Base-by-base conservation (phyloP, 1,284 basidiomycete species). In the Flammula alnicola region DNA sequence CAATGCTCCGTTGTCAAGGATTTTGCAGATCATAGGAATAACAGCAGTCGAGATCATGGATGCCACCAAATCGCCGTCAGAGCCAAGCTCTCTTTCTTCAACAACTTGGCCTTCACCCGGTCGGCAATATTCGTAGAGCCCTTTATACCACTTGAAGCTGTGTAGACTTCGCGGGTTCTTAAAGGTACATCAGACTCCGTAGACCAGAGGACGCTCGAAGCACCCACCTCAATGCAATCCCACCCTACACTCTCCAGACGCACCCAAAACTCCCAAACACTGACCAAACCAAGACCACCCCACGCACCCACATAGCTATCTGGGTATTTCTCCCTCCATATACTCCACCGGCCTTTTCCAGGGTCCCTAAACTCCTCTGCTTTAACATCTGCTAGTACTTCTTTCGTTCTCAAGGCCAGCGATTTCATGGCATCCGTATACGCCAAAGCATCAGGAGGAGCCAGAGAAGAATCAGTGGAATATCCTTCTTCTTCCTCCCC, bases 181-280 rank as follows among this genome's bases (percentile, higher is more conserved):
- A 55, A 48, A 7, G 19, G 44, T 55, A 17, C 41, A 10, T 30
- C 17, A 35, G 25, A 29, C 11, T 32, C 5, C 20, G 39, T 40
- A n/a, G n/a, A 30, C 11, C 48, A 40, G 37, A 8, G 44, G 11
- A 40, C 5, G n/a, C 1, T 5, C 50, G 33, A 26, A 27, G 19
- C n/a, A 72, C 80, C 58, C 62, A 91, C 92, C 71, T 88, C 81
- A 23, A 95, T 76, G 32, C 91, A 91, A 65, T 94, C 86, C 94
- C 95, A 97, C 2, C 86, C 86, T 3, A 91, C 72, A 64, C 90
- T 80, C 70, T 98, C 95, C 41, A 94, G 73, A 44, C 94, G 77
- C 16, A 85, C 85, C 93, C 94, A 98, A 67, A 96, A 97, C 70
- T 97, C 95, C 95, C 95, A 98, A 30, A 91, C 92, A 50, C 89